A percentile compares a stretch with the other conserved stretches of the same genome.
Evolutionary conservation across 164 flowering plant species (phyloP).

Genomic region (Brasenia schreberi): DNA sequence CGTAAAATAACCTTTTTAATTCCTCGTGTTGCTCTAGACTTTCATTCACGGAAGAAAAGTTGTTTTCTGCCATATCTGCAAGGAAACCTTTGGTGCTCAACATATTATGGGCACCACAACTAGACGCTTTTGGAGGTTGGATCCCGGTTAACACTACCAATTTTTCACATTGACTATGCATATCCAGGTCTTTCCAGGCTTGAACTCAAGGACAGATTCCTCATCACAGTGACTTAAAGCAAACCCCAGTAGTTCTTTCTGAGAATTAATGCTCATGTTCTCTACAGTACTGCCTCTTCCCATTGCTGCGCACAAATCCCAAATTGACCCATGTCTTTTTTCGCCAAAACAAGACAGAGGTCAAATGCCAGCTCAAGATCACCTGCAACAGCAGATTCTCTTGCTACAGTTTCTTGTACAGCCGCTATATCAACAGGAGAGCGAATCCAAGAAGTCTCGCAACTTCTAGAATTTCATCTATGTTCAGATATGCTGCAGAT

Average conservation of each 20-base stretch:
- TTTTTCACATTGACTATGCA: slow-evolving; percentile 71
- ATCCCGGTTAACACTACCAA: slow-evolving; percentile 41
- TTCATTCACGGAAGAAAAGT: not conserved
- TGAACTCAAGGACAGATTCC: slow-evolving; percentile 74
- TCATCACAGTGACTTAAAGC: slow-evolving; percentile 91
- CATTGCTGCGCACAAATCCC: slow-evolving; percentile 98
- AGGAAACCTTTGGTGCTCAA: slow-evolving; percentile 18
- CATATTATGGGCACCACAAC: slow-evolving; percentile 24
- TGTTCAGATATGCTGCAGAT: slow-evolving; percentile 78
- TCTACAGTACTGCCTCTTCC: slow-evolving; percentile 91
- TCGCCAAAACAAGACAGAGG: slow-evolving; percentile 76
- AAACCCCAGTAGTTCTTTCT: slow-evolving; percentile 81
- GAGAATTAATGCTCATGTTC: slow-evolving; percentile 60
- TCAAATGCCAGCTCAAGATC: slow-evolving; percentile 91
- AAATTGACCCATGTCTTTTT: slow-evolving; percentile 73
- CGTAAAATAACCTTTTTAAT: slow-evolving; percentile 24
- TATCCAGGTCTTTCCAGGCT: slow-evolving; percentile 95
- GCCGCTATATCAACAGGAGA: slow-evolving; percentile 67
- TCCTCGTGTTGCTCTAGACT: slow-evolving; percentile 7
- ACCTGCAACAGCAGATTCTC: slow-evolving; percentile 97
- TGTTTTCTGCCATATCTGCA: slow-evolving; percentile 15
- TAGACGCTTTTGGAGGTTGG: slow-evolving; percentile 32
- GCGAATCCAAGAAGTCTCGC: slow-evolving; percentile 83
- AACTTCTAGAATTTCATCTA: slow-evolving; percentile 79
- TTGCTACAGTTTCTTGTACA: slow-evolving; percentile 91